A percentile compares a stretch with the other conserved stretches of the same genome.
These are phyloP conservation scores for Solanum pinnatisectum DNA, from an alignment of 257 asterid species.

Conservation along the genomic window DNA sequence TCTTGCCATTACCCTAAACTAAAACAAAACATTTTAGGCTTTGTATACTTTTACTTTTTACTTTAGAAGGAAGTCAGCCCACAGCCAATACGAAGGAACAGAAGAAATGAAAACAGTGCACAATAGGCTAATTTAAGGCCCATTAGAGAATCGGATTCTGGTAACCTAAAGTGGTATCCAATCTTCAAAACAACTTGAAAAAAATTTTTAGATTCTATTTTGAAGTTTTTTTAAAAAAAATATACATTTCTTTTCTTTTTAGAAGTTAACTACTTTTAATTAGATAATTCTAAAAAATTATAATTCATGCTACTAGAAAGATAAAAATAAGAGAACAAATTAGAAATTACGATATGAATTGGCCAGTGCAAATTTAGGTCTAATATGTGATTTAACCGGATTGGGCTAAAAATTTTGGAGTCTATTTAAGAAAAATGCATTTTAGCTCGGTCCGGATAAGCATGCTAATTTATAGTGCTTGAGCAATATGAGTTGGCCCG, in stretches of 20 bases:
- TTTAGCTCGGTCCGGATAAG: no score
- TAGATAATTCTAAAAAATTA: not conserved
- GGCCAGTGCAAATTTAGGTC: no score
- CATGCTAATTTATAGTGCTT: no score
- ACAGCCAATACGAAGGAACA: not conserved
- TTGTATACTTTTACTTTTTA: not conserved
- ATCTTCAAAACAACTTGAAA: not conserved
- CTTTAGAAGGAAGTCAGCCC: not conserved
- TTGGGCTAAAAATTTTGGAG: no score
- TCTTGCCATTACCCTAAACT: not conserved
- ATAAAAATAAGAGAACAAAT: not conserved
- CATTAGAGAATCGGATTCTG: not conserved
- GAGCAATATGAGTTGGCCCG: no score
- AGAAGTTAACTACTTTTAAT: not conserved
- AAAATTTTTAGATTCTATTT: not conserved
- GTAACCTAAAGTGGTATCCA: not conserved
- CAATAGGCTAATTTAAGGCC: not conserved
- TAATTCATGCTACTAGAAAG: not conserved
- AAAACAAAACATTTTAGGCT: not conserved
- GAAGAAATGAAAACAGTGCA: not conserved
- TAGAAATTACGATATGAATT: no score
- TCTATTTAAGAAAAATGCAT: no score
- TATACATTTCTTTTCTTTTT: no score
- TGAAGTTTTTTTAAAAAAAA: not conserved
- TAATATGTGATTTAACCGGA: no score